Evolutionary conservation across 257 asterid species (phyloP), one percentile per base, ranked within the genome.

Genomic region (Ocimum tenuiflorum): DNA sequence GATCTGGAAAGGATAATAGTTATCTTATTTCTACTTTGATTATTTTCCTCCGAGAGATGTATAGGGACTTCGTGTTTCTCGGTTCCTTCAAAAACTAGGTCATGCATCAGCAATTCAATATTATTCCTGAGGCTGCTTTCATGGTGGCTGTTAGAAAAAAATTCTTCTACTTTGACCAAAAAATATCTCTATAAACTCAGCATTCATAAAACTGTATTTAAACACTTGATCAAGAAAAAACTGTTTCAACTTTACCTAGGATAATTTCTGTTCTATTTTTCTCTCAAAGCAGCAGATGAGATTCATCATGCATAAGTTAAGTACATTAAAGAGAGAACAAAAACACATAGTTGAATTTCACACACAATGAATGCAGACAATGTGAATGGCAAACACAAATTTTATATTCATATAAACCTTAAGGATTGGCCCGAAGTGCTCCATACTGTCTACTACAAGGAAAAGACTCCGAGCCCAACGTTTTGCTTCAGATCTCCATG

Each of bases 401-500:
- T 58, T 42, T 12, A 42, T 42, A 42, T 42, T 36, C 11, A 54
- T 29, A 19, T 15, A 43, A 74, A 85, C 96, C 96, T 77, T 68
- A 46, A 78, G 76, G 59, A 85, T 67, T 67, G 85, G 82, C 73
- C 68, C 77, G 45, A 87, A 65, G 70, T 75, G 80, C 20, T 80
- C 79, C 65, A 73, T 79, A 49, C 64, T 81, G 73, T 68, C 73
- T 35, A 68, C 76, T 36, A 79, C 77, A 63, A 91, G 88, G 74
- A 91, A 91, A 64, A 85, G 80, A 76, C 85, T 88, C 64, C 98
- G 83, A 39, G 85, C 86, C 98, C 98, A 91, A 63, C 96, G 85
- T 63, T 74, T 80, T 74, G 95, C 89, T 76, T 83, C 91, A 79
- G 79, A 80, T 69, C 62, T 83, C 98, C 98, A 91, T 39, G 88